Evolutionary conservation across 768 basidiomycete species (phyloP), one percentile per base, ranked within the genome.

Genomic region (Boletales sp.): DNA sequence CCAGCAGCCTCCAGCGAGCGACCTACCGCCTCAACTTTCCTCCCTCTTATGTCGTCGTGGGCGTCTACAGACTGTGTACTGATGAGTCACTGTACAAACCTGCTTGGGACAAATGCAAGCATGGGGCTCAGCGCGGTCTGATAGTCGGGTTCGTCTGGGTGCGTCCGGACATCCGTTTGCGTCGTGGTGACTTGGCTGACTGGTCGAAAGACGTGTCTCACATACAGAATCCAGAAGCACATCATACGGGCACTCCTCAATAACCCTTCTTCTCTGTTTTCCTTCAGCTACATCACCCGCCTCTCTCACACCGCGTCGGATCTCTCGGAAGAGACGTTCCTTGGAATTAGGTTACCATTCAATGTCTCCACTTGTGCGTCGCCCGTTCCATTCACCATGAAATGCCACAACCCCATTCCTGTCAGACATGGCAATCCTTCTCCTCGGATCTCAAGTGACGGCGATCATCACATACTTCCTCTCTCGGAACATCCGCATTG

Each of bases 41-140:
- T 0, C 89, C 93, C 0, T 84, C 85, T 3, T 96, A 96, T 64
- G 82, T 85, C 41, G 67, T 90, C 5, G 91, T 96, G 0, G 93
- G 93, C 0, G 78, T 84, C 15, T 95, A 94, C 67, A 74, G 93
- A 28, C 72, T 96, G 7, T 76, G 82, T 59, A 90, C 87, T 0
- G 92, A 94, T 65, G 73, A 78, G 35, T 69, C 69, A 13, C 71
- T 95, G 32, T 84, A 81, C 52, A 70, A 74, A 21, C 90, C 92
- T 5, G 83, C 87, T 8, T 91, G 93, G 90, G 72, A 87, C 61
- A 94, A 91, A 70, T 89, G 91, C 63, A 79, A 75, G 55, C 86
- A 94, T 67, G 94, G 87, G 0, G 79, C 80, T 2, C 62, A 76
- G 41, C 72, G 92, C 17, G 93, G 94, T 0, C 71, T 79, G 0